phyloP scores from a whole-genome alignment of 306 rosid species.

The Geum urbanum region DNA sequence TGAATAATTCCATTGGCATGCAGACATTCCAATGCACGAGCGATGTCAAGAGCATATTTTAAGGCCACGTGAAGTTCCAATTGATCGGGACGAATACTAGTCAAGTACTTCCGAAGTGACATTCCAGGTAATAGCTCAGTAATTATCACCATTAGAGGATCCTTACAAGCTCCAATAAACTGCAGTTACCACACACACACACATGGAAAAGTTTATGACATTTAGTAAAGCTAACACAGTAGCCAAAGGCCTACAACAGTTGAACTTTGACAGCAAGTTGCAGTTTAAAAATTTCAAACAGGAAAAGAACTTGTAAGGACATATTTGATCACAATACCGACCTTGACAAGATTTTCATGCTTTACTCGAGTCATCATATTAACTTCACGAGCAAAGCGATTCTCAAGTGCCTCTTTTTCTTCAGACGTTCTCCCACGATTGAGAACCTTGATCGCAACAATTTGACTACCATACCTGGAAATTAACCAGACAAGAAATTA shows the following conservation, averaged over 20 bases:
- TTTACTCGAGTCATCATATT: conserved; percentile 94
- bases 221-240: conserved; percentile 16
- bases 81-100: conserved; percentile 56
- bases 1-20: conserved; percentile 97
- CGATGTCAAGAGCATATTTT: conserved; percentile 74
- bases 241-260: conserved; percentile 9
- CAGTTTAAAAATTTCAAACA: neutral
- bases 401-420: conserved; percentile 73
- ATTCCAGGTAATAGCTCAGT: conserved; percentile 95
- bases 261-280: neutral
- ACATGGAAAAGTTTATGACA: conserved; percentile 19
- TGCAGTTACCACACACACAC: conserved; percentile 26
- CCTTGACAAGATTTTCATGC: conserved; percentile 93
- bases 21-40: conserved; percentile 96
- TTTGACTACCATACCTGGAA: conserved; percentile 70
- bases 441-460: conserved; percentile 89
- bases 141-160: conserved; percentile 94
- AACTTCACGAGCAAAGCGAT: conserved; percentile 92
- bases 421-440: conserved; percentile 77
- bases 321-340: conserved; percentile 26
- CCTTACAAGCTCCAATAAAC: conserved; percentile 99
- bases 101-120: conserved; percentile 81
- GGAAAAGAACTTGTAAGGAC: neutral
- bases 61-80: conserved; percentile 66
- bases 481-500: conserved; percentile 31